Evolutionary conservation across 2,329 filamentous ascomycete genomes (phyloP).

Genomic region (Waltergamsia citrina): DNA sequence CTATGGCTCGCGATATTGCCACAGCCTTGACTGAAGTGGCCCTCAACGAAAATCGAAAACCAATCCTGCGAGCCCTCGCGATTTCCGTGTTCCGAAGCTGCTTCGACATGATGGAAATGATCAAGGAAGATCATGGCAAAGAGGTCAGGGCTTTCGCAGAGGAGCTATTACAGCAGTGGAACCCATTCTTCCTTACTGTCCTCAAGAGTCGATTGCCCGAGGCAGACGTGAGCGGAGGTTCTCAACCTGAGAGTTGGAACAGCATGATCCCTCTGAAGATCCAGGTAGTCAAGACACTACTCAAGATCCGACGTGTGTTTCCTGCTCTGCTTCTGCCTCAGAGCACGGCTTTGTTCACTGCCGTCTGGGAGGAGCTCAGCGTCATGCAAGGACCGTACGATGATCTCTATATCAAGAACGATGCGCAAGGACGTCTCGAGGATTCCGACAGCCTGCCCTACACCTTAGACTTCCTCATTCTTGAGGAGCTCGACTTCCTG

Average conservation of each 20-base stretch:
- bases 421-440: slow-evolving; percentile 79
- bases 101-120: slow-evolving; percentile 94
- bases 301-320: slow-evolving; percentile 82
- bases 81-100: slow-evolving; percentile 85
- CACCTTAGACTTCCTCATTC: slow-evolving; percentile 83
- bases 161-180: slow-evolving; percentile 74
- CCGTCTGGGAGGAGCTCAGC: slow-evolving; percentile 81
- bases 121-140: slow-evolving; percentile 82
- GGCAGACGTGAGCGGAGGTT: slow-evolving; percentile 29
- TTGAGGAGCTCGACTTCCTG: slow-evolving; percentile 92
- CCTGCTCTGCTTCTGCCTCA: slow-evolving; percentile 73
- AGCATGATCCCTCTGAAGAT: slow-evolving; percentile 80
- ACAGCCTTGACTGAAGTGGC: slow-evolving; percentile 77
- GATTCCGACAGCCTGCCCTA: slow-evolving; percentile 89
- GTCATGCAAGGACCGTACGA: slow-evolving; percentile 65
- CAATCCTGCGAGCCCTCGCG: slow-evolving; percentile 71
- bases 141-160: slow-evolving; percentile 87
- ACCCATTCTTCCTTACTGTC: slow-evolving; percentile 75
- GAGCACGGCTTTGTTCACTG: slow-evolving; percentile 72
- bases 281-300: slow-evolving; percentile 87
- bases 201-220: slow-evolving; percentile 70
- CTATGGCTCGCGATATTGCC: slow-evolving; percentile 76
- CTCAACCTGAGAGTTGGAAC: slow-evolving; percentile 61
- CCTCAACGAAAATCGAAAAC: slow-evolving; percentile 62
- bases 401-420: slow-evolving; percentile 75